These are phyloP conservation scores for Coriolopsis trogii DNA, from an alignment of 1,284 basidiomycete species.

Conservation along the genomic window DNA sequence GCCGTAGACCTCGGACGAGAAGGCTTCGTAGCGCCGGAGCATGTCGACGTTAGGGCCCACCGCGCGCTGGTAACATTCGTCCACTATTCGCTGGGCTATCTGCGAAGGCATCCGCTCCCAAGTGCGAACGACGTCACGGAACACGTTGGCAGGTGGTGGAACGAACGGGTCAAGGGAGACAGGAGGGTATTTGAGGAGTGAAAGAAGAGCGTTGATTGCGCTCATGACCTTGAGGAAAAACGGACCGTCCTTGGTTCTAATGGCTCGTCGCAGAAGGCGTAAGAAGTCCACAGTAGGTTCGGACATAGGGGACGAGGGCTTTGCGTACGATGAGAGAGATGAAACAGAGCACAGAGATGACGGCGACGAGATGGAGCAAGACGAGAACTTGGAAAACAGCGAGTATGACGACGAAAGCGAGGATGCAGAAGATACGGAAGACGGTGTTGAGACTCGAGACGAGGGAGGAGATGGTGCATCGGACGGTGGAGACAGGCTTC, in stretches of 20 bases:
- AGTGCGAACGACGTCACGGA: slow-evolving; percentile 47
- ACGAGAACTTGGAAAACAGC: slow-evolving; percentile 23
- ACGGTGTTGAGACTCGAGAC: slow-evolving; percentile 27
- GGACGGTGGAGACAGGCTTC: slow-evolving; percentile 4
- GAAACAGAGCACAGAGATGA: slow-evolving; percentile 34
- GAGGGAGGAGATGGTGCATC: slow-evolving; percentile 35
- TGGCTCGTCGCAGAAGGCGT: slow-evolving; percentile 63
- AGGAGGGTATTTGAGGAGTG: slow-evolving; percentile 62
- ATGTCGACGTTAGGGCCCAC: slow-evolving; percentile 70
- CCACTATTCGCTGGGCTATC: slow-evolving; percentile 68
- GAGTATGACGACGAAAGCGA: slow-evolving; percentile 30
- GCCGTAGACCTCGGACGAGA: slow-evolving; percentile 76
- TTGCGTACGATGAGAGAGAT: slow-evolving; percentile 39
- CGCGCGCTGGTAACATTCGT: slow-evolving; percentile 79
- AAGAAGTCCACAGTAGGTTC: slow-evolving; percentile 49
- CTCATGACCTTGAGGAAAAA: slow-evolving; percentile 64
- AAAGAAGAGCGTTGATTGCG: slow-evolving; percentile 60
- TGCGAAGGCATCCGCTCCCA: slow-evolving; percentile 61
- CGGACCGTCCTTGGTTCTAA: slow-evolving; percentile 65
- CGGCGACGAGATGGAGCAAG: slow-evolving; percentile 22
- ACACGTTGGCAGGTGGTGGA: slow-evolving; percentile 45
- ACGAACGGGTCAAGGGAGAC: slow-evolving; percentile 51
- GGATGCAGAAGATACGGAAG: slow-evolving; percentile 20
- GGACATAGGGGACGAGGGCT: slow-evolving; percentile 27
- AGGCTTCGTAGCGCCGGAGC: slow-evolving; percentile 71